Conservation (phyloP, 148 eudicot species). For the Pharnaceum exiguum region DNA sequence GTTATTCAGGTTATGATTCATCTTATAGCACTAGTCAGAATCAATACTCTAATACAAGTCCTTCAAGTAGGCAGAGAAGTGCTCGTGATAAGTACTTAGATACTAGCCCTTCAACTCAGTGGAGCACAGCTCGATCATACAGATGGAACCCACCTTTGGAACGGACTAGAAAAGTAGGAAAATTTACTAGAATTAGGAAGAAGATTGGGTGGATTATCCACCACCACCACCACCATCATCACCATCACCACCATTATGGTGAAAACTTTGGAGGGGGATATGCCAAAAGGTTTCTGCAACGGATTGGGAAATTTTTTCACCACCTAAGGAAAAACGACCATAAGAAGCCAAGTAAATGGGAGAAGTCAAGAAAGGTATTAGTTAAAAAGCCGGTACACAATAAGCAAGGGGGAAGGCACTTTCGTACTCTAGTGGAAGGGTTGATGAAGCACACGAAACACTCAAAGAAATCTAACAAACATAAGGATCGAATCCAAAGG, state of each 20-base stretch:
- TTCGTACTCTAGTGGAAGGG: slow-evolving; percentile 41
- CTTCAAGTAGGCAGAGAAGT: slow-evolving; percentile 8
- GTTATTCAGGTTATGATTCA: slow-evolving; percentile 17
- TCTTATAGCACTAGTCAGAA: neutral
- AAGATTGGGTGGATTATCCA: slow-evolving; percentile 62
- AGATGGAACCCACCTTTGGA: slow-evolving; percentile 2
- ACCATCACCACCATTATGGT: slow-evolving; percentile 35
- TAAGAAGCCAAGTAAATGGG: slow-evolving; percentile 28
- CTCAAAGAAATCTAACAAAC: slow-evolving; percentile 35
- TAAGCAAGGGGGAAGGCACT: slow-evolving; percentile 36
- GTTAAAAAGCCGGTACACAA: slow-evolving; percentile 13
- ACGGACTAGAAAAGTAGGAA: slow-evolving; percentile 21
- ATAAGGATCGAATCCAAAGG: slow-evolving; percentile 16
- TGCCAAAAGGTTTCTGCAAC: slow-evolving; percentile 29
- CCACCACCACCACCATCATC: slow-evolving; percentile 75
- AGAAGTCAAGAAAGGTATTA: slow-evolving; percentile 29
- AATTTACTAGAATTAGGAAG: slow-evolving; percentile 44
- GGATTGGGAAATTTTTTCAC: slow-evolving; percentile 26
- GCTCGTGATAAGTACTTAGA: slow-evolving; percentile 17
- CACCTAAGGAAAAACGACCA: slow-evolving; percentile 13
- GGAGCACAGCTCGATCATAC: slow-evolving; percentile 9
- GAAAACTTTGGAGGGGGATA: slow-evolving; percentile 16
- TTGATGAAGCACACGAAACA: slow-evolving; percentile 39
- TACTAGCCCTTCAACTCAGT: slow-evolving; percentile 5
- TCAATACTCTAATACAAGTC: slow-evolving; percentile 12